These are phyloP conservation scores for Hansfordia pulvinata DNA, from an alignment of 2,329 filamentous ascomycete genomes.

Conservation along the genomic window DNA sequence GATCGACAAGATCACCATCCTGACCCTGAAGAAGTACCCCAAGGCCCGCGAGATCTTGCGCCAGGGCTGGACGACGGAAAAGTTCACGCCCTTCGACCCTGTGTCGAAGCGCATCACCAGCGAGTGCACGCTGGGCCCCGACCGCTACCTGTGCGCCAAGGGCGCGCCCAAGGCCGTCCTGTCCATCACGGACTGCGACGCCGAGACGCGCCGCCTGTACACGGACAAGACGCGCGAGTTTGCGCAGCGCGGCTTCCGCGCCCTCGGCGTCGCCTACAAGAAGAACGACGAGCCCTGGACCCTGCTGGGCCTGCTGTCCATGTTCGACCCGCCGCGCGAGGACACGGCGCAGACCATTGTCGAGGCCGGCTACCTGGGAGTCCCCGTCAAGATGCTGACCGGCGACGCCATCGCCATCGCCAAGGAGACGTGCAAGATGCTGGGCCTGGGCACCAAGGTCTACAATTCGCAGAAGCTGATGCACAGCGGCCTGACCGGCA, in stretches of 20 bases:
- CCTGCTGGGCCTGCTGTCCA: constrained; percentile 62
- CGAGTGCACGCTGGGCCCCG: constrained; percentile 53
- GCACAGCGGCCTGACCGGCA: constrained; percentile 60
- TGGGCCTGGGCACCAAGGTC: constrained; percentile 66
- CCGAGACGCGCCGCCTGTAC: constrained; percentile 52
- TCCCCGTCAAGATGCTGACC: constrained; percentile 71
- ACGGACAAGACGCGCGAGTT: constrained; percentile 63
- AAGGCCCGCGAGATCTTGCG: constrained; percentile 64
- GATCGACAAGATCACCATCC: constrained; percentile 67
- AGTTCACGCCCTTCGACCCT: constrained; percentile 67
- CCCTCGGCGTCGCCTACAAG: constrained; percentile 66
- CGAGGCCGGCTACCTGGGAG: constrained; percentile 63
- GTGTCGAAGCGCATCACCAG: constrained; percentile 70
- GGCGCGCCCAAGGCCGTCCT: constrained; percentile 67
- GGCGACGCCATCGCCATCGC: constrained; percentile 70
- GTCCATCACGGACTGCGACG: constrained; percentile 52
- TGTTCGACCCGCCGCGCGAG: constrained; percentile 70
- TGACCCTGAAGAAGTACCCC: constrained; percentile 64
- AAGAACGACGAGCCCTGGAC: constrained; percentile 64
- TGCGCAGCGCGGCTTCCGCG: constrained; percentile 67
- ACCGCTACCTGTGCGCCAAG: constrained; percentile 62
- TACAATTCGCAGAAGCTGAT: constrained; percentile 71
- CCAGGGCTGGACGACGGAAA: constrained; percentile 63
- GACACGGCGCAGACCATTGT: constrained; percentile 68
- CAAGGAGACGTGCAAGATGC: constrained; percentile 74